A percentile compares a stretch with the other conserved stretches of the same genome.
Conservation (phyloP, 139 green algal species). For the Haematococcus lacustris region DNA sequence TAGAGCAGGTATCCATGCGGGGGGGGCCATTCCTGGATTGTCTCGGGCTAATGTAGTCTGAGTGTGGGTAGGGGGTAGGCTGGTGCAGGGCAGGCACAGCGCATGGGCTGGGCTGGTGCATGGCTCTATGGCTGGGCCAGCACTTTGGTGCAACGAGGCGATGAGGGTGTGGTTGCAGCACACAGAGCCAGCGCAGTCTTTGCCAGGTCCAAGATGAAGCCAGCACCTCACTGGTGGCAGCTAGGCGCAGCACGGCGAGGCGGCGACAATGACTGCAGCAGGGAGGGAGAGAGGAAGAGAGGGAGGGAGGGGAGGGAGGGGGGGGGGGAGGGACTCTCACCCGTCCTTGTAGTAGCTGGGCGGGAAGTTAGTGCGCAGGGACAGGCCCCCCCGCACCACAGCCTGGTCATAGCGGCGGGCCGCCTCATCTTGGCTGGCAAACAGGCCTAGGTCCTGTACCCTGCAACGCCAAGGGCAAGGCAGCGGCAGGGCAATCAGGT, state of each 20-base stretch:
- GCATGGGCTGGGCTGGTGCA: too few relatives aligned
- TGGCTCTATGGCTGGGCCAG: too few relatives aligned
- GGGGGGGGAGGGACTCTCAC: not conserved
- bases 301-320: not conserved
- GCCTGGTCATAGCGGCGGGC: slow-evolving; percentile 15
- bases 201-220: too few relatives aligned
- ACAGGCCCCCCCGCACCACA: slow-evolving; percentile 12
- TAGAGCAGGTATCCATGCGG: too few relatives aligned
- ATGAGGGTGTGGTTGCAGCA: not conserved
- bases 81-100: too few relatives aligned
- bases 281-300: not conserved
- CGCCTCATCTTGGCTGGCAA: slow-evolving; percentile 16
- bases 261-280: not conserved
- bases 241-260: not conserved
- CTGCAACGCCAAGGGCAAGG: not conserved
- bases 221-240: not conserved
- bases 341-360: slow-evolving; percentile 9
- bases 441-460: slow-evolving; percentile 5
- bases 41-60: too few relatives aligned
- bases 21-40: too few relatives aligned
- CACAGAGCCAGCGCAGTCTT: not conserved
- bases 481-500: not conserved
- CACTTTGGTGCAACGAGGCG: too few relatives aligned
- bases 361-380: slow-evolving; percentile 33
- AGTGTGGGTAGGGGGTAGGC: too few relatives aligned